Conservation (phyloP, 176 grass and related monocot genomes). For the Hsuehochloa calcarea region DNA sequence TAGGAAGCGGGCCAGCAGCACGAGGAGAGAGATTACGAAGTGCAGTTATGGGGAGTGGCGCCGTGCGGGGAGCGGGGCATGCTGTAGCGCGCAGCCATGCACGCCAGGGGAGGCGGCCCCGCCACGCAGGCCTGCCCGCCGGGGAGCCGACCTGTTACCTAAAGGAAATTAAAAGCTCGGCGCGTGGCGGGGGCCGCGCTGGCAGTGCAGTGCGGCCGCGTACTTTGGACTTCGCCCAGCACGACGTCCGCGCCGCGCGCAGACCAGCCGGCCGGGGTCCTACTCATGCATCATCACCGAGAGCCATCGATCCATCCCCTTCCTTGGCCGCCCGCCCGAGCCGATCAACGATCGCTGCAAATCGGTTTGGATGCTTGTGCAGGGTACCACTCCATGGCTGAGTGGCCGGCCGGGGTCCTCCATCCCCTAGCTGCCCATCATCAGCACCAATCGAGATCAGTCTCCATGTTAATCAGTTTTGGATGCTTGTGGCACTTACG, state of each 20-base stretch:
- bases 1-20: neutral
- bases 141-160: constrained; percentile 14
- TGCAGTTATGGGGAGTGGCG: constrained; percentile 25
- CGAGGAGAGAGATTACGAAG: neutral
- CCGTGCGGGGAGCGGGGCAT: constrained; percentile 4
- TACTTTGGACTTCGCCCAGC: neutral
- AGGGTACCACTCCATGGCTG: neutral
- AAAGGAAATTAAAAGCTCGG: constrained; percentile 29
- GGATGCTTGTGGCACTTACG: neutral
- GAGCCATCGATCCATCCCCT: neutral
- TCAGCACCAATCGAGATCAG: neutral
- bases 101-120: neutral
- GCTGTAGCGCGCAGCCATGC: neutral
- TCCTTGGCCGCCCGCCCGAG: neutral
- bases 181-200: constrained; percentile 15
- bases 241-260: neutral
- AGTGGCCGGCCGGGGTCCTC: neutral
- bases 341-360: neutral
- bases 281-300: neutral
- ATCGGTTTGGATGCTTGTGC: neutral
- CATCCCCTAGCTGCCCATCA: neutral
- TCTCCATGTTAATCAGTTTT: neutral
- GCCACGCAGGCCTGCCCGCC: constrained; percentile 36
- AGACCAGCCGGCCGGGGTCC: neutral
- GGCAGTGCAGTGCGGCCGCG: neutral